Conservation (phyloP, 768 basidiomycete species). For the Sporobolomyces roseus region DNA sequence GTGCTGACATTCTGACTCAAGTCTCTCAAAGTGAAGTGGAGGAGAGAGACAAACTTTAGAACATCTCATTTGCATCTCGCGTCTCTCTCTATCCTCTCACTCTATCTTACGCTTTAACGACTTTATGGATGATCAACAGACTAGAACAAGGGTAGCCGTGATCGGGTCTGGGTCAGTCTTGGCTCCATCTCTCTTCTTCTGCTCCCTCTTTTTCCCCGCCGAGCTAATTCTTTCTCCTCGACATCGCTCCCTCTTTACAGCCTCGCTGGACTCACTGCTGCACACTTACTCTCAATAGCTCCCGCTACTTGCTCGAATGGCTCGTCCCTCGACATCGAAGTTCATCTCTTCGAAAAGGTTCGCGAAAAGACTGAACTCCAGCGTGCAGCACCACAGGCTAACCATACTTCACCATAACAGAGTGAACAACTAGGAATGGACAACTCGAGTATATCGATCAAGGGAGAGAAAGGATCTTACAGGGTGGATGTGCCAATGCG, state of each 20-base stretch:
- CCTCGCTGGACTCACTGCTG: constrained; percentile 67
- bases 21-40: not conserved
- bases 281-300: constrained; percentile 55
- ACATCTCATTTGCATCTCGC: not conserved
- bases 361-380: too few species aligned
- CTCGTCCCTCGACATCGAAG: not conserved
- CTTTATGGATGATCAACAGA: not conserved
- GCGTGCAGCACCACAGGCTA: not conserved
- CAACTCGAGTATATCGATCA: constrained; percentile 52
- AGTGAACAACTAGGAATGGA: constrained; percentile 64
- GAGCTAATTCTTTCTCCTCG: not conserved
- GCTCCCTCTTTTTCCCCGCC: not conserved
- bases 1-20: not conserved
- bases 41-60: not conserved
- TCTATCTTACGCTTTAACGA: not conserved
- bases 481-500: constrained; percentile 76
- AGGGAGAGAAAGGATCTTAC: constrained; percentile 48
- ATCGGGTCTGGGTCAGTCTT: constrained; percentile 58
- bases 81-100: not conserved
- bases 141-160: constrained; percentile 60
- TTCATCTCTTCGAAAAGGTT: not conserved
- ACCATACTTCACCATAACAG: constrained; percentile 49
- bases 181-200: not conserved
- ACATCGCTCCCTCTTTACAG: constrained; percentile 8
- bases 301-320: too few species aligned